Conservation (phyloP, 148 eudicot genomes). For the Rheum nobile region DNA sequence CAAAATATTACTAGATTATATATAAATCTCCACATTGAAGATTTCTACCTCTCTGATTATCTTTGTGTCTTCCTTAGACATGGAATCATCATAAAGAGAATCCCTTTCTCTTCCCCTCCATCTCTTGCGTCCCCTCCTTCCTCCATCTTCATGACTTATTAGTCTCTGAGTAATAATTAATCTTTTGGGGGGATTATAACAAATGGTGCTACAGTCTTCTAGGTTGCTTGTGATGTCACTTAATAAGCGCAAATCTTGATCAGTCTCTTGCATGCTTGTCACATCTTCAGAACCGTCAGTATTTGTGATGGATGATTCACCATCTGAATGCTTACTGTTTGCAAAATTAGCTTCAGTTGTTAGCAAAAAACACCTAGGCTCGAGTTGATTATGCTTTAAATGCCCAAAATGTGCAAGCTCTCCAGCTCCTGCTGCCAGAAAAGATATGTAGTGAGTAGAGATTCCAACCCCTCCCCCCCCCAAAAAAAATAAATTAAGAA, state of each 20-base stretch:
- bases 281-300: constrained; percentile 47
- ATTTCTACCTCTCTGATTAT: constrained; percentile 1
- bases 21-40: too few relatives aligned
- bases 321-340: constrained; percentile 42
- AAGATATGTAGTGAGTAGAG: not conserved
- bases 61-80: constrained; percentile 30
- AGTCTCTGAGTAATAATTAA: constrained; percentile 29
- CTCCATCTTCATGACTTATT: constrained; percentile 40
- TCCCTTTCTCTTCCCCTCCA: constrained; percentile 71
- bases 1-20: not conserved
- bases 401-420: constrained; percentile 11
- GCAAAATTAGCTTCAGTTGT: constrained; percentile 30
- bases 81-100: constrained; percentile 24
- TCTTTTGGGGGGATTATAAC: constrained; percentile 26
- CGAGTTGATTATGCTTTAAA: constrained; percentile 18
- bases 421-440: not conserved
- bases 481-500: not conserved
- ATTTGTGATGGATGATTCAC: constrained; percentile 40
- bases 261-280: constrained; percentile 31
- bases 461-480: not conserved
- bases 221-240: constrained; percentile 31
- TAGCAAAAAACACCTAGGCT: constrained; percentile 30
- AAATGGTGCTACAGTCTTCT: constrained; percentile 86
- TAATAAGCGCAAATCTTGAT: constrained; percentile 51
- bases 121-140: constrained; percentile 71